Base-by-base conservation (phyloP, 495 filamentous ascomycete genomes). In the Rostrohypoxylon terebratum region DNA sequence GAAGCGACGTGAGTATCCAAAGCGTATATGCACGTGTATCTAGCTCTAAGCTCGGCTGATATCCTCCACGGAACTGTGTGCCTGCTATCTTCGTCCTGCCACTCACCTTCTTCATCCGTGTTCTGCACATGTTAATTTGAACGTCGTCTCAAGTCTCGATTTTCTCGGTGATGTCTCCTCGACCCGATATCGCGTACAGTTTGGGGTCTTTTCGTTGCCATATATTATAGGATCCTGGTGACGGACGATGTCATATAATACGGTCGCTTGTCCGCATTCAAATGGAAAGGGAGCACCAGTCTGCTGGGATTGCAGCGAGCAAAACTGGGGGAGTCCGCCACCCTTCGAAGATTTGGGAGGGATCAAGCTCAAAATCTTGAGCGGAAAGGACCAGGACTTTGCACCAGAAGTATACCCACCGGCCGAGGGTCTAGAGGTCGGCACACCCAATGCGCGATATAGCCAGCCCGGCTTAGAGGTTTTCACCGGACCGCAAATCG, bases 251-350 rank as follows among this genome's bases (percentile, higher is more conserved):
- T 16, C 36, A 54, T 36, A 45, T 31, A n/a, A 61, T 36, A 55
- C 48, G 11, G 25, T 25, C n/a, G 16, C 11, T 0, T 68, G 65
- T 51, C 57, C 60, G 8, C 73, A 76, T 63, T 55, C 64, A 7
- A 36, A 74, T n/a, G 63, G 42, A 25, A 63, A 36, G 16, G 53
- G 63, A 21, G 42, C 64, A 42, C 63, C 71, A 1, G 31, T 63
- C 11, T 76, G 74, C 38, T 76, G 71, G 71, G 68, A 74, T 50
- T 76, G 74, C 44, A 54, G 59, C 13, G 74, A 76, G 44, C 55
- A 33, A 57, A 71, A 64, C 21, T 68, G 21, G 59, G 51, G 38
- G 23, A 50, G 16, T 10, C 50, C 59, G 18, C 45, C 64, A 13
- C 40, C 55, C 2, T 54, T 36, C 33, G 47, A 69, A 31, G 31